Evolutionary conservation across 2,329 filamentous ascomycete genomes (phyloP).

Genomic region (Lachnellula arida): DNA sequence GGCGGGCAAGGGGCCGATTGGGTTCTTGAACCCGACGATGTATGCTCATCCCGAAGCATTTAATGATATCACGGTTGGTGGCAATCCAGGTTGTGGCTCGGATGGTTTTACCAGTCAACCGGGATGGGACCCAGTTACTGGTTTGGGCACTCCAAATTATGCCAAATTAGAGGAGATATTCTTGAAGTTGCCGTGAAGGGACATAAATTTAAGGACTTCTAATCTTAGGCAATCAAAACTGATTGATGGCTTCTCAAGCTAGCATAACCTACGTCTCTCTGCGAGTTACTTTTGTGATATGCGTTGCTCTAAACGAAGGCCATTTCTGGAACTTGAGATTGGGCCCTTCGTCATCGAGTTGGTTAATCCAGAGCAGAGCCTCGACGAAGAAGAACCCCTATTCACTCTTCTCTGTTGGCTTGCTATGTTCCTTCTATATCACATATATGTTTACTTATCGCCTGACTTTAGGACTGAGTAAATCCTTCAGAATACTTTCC

Average conservation of each 20-base stretch:
- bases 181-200: conserved; percentile 10
- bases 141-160: conserved; percentile 18
- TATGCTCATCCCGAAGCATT: conserved; percentile 23
- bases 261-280: too few species aligned
- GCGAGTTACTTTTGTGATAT: neutral
- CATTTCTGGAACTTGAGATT: neutral
- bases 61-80: conserved; percentile 29
- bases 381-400: too few species aligned
- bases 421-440: too few species aligned
- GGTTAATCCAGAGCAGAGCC: too few species aligned
- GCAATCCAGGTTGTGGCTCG: conserved; percentile 29
- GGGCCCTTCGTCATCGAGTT: too few species aligned
- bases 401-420: too few species aligned
- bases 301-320: neutral
- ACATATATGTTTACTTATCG: too few species aligned
- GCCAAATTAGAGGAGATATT: conserved; percentile 10
- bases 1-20: conserved; percentile 31
- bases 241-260: too few species aligned
- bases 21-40: conserved; percentile 34
- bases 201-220: too few species aligned
- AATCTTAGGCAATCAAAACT: too few species aligned
- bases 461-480: too few species aligned
- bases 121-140: conserved; percentile 33
- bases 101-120: conserved; percentile 25
- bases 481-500: too few species aligned